These are phyloP conservation scores for Whalleya microplaca DNA, from an alignment of 2,329 filamentous ascomycete species.

Conservation along the genomic window DNA sequence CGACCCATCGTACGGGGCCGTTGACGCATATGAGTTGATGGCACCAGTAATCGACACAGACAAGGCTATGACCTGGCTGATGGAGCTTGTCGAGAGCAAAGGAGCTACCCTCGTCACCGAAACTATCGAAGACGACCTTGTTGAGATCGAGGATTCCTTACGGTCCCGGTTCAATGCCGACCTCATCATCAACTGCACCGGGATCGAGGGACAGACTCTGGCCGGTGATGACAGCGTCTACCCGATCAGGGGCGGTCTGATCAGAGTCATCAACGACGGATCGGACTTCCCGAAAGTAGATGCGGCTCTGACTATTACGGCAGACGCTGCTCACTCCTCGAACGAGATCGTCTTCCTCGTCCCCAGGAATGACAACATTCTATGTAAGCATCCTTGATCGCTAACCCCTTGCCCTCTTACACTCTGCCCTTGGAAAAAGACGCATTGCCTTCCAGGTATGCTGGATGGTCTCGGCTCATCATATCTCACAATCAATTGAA, in stretches of 20 bases:
- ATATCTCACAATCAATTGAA: background rate
- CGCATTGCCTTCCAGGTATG: background rate
- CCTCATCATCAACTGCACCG: slow-evolving; percentile 49
- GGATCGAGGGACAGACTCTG: slow-evolving; percentile 41
- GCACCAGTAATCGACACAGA: slow-evolving; percentile 52
- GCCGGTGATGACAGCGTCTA: slow-evolving; percentile 45
- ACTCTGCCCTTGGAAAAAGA: background rate
- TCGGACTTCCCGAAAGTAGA: slow-evolving; percentile 45
- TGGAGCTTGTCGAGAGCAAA: slow-evolving; percentile 44
- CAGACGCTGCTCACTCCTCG: slow-evolving; percentile 39
- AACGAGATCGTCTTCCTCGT: slow-evolving; percentile 49
- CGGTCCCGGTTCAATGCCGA: slow-evolving; percentile 41
- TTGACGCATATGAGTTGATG: slow-evolving; percentile 49
- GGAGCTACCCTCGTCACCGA: slow-evolving; percentile 45
- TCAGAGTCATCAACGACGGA: slow-evolving; percentile 51
- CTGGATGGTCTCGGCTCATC: background rate
- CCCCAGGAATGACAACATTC: slow-evolving; percentile 48
- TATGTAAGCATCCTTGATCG: slow-evolving; percentile 28
- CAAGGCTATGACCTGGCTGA: slow-evolving; percentile 46
- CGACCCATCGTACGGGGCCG: slow-evolving; percentile 39
- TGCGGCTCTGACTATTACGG: slow-evolving; percentile 45
- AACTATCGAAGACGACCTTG: slow-evolving; percentile 41
- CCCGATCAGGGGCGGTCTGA: slow-evolving; percentile 47
- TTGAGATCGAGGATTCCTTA: slow-evolving; percentile 40
- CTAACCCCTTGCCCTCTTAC: background rate